Conservation (phyloP, 2,329 filamentous ascomycete genomes). For the Penicillium brasilianum region DNA sequence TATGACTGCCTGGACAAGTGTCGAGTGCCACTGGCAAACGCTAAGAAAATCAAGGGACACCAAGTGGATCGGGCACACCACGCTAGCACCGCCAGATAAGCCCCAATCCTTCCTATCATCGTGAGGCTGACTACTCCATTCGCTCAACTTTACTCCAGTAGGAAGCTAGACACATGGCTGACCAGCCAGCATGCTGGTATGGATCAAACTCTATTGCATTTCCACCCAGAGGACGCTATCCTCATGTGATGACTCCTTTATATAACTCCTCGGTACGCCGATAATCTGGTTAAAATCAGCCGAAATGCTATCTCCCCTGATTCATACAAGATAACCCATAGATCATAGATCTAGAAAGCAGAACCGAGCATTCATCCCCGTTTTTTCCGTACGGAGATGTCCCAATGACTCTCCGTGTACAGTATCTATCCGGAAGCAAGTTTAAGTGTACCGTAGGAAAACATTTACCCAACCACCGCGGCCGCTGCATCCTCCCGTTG, state of each 20-base stretch:
- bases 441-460: neutral
- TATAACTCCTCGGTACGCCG: neutral
- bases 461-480: conserved; percentile 26
- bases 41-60: neutral
- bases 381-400: neutral
- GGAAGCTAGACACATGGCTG: neutral
- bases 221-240: neutral
- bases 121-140: neutral
- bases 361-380: neutral
- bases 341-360: neutral
- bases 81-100: neutral
- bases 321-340: neutral
- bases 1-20: neutral
- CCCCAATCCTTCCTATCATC: neutral
- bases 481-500: conserved; percentile 54
- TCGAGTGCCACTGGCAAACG: neutral
- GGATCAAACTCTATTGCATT: neutral
- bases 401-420: neutral
- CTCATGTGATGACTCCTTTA: neutral
- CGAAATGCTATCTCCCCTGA: neutral
- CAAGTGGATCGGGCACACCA: neutral
- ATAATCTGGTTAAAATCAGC: neutral
- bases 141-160: neutral
- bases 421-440: neutral
- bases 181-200: neutral